These are phyloP conservation scores for Sporothrix sp. DNA, from an alignment of 2,329 filamentous ascomycete species.

Conservation along the genomic window DNA sequence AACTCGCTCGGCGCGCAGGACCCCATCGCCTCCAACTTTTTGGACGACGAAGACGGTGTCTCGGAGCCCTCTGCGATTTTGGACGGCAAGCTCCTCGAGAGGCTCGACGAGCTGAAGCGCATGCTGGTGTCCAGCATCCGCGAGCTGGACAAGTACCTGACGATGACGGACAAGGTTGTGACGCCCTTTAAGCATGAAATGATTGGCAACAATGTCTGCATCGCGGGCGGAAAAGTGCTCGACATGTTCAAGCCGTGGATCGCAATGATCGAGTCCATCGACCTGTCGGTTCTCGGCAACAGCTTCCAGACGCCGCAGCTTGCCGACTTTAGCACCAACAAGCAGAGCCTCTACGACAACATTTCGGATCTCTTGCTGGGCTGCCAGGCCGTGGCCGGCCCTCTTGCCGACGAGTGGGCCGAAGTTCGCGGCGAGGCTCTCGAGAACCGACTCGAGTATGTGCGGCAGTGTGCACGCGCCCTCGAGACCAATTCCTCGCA, in stretches of 20 bases:
- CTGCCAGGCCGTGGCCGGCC: constrained; percentile 86
- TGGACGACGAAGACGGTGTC: constrained; percentile 68
- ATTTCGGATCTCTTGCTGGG: constrained; percentile 80
- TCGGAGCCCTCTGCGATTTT: constrained; percentile 64
- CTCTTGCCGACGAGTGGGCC: constrained; percentile 89
- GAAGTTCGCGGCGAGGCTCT: constrained; percentile 83
- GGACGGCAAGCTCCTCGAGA: constrained; percentile 67
- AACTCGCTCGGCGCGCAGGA: constrained; percentile 57
- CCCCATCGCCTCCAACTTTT: constrained; percentile 69
- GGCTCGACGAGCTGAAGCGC: constrained; percentile 76
- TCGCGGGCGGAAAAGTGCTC: constrained; percentile 66
- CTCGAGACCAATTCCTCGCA: constrained; percentile 81
- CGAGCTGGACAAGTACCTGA: constrained; percentile 75
- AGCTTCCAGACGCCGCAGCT: constrained; percentile 77
- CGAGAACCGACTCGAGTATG: constrained; percentile 74
- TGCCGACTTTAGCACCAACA: constrained; percentile 78
- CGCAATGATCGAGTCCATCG: constrained; percentile 81
- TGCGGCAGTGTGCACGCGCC: constrained; percentile 66
- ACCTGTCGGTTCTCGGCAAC: constrained; percentile 68
- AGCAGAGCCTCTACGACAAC: constrained; percentile 88
- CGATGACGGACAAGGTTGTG: constrained; percentile 70
- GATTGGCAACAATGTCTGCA: constrained; percentile 74
- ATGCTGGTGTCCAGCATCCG: constrained; percentile 79
- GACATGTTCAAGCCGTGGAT: constrained; percentile 89
- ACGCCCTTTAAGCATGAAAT: constrained; percentile 67